Base-by-base conservation (phyloP, 2,329 filamentous ascomycete genomes). In the Claviceps pazoutovae region DNA sequence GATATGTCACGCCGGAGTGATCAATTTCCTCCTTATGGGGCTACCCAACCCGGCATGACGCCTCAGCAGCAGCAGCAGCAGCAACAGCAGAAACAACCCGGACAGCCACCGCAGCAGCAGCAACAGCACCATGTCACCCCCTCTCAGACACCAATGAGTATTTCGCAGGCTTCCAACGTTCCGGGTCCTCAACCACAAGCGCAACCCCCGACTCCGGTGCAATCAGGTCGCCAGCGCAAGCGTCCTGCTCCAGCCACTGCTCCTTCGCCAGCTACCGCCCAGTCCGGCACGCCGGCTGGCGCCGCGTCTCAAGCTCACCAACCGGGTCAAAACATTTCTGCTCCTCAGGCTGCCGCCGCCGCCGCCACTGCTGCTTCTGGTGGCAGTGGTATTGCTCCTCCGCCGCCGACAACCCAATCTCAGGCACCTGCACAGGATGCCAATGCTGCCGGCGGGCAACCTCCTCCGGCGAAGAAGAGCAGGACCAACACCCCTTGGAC, bases 401-500 rank as follows among this genome's bases (percentile, higher is more conserved):
- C 63, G 23, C 57, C 53, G 41, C 36, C 62, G 26, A 54, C 62
- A 26, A 54, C 60, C 37, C 64, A 63, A 50, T 51, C 62, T 2
- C 63, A 61, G 51, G 57, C 59, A 8, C 51, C 63, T n/a, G 54
- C 51, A 38, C 65, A 68, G 17, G 65, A 68, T 50, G 59, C 56
- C 56, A 59, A 59, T 54, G 49, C 64, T 50, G 49, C 66, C 53
- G 51, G 58, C 53, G 44, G 59, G 46, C 56, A 60, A 5, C 75
- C 74, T 30, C 79, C 80, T 1, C 80, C 82, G 6, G 74, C 79
- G 47, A 98, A 97, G 74, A 96, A 96, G 73, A 93, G 88, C 61
- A 79, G 93, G 55, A 97, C 93, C n/a, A 98, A 98, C 65, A 98
- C 93, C 2, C 93, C 93, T 0, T 98, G 93, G 93, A 96, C 90